Conservation (phyloP, 148 eudicot species). For the Tetragonia tetragonoides region DNA sequence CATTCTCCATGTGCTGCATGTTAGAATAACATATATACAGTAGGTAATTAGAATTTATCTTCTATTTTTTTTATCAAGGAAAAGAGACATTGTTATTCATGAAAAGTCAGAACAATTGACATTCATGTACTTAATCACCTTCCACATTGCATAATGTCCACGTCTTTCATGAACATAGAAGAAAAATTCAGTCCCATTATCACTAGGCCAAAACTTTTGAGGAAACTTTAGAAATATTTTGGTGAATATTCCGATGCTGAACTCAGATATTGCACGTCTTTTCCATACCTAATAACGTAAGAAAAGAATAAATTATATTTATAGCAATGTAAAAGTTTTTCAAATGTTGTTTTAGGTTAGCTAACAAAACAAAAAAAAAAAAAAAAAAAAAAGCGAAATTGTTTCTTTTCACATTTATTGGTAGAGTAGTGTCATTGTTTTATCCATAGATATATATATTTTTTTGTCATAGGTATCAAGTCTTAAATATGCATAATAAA, state of each 20-base stretch:
- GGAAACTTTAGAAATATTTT: constrained; percentile 33
- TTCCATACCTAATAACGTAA: constrained; percentile 26
- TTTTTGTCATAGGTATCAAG: too few species aligned
- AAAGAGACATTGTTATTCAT: too few species aligned
- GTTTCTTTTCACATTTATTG: too few species aligned
- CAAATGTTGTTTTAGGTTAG: too few species aligned
- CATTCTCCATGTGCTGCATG: constrained; percentile 29
- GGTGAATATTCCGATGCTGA: constrained; percentile 25
- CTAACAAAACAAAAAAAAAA: too few species aligned
- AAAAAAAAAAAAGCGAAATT: too few species aligned
- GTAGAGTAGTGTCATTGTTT: too few species aligned
- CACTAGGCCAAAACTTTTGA: constrained; percentile 29
- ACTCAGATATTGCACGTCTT: constrained; percentile 21
- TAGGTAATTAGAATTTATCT: not conserved
- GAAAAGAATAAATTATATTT: not conserved
- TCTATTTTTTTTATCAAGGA: too few species aligned
- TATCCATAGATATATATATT: too few species aligned
- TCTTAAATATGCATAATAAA: too few species aligned
- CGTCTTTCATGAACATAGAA: constrained; percentile 28
- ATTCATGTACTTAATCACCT: not conserved
- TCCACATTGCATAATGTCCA: constrained; percentile 31
- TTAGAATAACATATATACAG: not conserved
- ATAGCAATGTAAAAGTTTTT: too few species aligned
- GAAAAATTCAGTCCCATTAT: constrained; percentile 22
- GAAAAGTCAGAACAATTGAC: too few species aligned